A percentile compares a stretch with the other conserved stretches of the same genome.
Evolutionary conservation across 176 grass and related monocot genomes (phyloP).

Genomic region (Musa schizocarpa): DNA sequence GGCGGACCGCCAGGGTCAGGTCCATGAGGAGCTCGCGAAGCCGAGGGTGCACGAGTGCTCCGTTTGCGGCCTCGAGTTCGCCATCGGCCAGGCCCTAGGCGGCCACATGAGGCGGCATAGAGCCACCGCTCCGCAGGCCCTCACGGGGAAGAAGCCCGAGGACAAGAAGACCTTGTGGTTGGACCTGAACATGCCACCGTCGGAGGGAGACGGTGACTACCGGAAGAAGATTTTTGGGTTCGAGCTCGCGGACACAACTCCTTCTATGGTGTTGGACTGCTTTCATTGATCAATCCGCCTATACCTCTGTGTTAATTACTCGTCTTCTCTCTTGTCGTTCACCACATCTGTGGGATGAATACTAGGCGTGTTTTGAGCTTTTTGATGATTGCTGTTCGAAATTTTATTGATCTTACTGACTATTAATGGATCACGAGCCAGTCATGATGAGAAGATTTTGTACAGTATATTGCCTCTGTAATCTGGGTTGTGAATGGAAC

Average conservation of each 20-base stretch:
- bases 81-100: background rate
- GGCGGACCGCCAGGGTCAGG: background rate
- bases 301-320: no score
- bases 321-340: no score
- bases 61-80: conserved; percentile 6
- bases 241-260: background rate
- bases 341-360: no score
- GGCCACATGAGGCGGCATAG: conserved; percentile 2
- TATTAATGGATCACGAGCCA: no score
- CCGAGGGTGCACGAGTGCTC: conserved; percentile 3
- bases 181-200: conserved; percentile 1
- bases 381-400: no score
- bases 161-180: background rate
- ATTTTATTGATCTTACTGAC: no score
- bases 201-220: background rate
- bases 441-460: no score
- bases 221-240: background rate
- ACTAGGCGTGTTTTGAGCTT: no score
- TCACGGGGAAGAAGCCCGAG: background rate
- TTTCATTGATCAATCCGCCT: background rate
- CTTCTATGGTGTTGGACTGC: background rate
- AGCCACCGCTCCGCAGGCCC: background rate
- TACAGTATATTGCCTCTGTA: no score
- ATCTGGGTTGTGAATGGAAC: no score
- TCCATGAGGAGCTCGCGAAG: background rate